Evolutionary conservation across 106 monocot genomes (phyloP), one percentile per base, ranked within the genome.

Genomic region (Chionographis japonica): DNA sequence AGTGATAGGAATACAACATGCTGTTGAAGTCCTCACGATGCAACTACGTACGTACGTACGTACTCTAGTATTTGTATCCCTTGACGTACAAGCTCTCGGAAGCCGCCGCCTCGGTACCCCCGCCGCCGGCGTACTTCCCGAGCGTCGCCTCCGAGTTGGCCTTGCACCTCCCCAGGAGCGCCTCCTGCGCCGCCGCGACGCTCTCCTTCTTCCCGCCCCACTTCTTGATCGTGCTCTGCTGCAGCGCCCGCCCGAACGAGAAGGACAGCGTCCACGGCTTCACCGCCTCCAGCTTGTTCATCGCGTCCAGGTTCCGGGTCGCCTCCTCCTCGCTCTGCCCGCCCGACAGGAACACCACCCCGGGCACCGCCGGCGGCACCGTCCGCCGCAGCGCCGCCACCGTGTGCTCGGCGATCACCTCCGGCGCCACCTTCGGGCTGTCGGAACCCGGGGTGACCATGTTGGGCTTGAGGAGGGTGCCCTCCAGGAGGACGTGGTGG

Each of bases 281-380:
- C 67, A 66, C 17, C 14, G 51, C 49, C 27, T 73, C 37, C 6
- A 46, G 9, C 60, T 72, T 72, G 63, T 72, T 72, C 72, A 72
- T 72, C 16, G 52, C 72, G 37, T 72, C 55, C 10, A 72, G 53
- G 12, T 72, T 72, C 43, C 15, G 57, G 2, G 74, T 74, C 0
- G 74, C 74, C 9, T 57, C 46, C 37, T 74, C 74, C 65, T 74
- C 74, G 49, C 74, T 74, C 74, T 74, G 74, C 2, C 65, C 74
- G 4, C 74, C 74, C 12, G 74, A 74, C 11, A 74, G 74, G 74
- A 74, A 74, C 54, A 74, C 74, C 14, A 74, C 67, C 4, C 65
- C 74, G 0, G 74, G 74, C 41, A 74, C 74, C 2, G 74, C 74
- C 20, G 74, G 65, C 17, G 74, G 74, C 16, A 74, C 67, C 3